A percentile compares a stretch with the other conserved stretches of the same genome.
Conservation (phyloP, 495 filamentous ascomycete genomes). For the Cudoniella acicularis region DNA sequence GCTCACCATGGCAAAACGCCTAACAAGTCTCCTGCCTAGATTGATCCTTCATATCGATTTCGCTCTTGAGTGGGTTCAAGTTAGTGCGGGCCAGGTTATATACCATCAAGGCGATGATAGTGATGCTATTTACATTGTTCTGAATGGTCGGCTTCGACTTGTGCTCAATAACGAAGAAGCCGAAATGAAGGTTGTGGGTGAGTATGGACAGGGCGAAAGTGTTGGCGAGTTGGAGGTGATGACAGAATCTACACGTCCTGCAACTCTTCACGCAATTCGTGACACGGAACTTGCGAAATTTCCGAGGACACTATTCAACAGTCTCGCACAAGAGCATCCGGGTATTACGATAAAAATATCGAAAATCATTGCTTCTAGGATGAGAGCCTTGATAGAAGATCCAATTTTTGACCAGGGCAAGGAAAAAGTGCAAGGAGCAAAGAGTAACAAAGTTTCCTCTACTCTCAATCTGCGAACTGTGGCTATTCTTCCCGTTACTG, state of each 20-base stretch:
- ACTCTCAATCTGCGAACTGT: conserved; percentile 91
- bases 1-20: conserved; percentile 88
- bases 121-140: conserved; percentile 95
- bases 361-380: conserved; percentile 94
- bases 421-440: conserved; percentile 44
- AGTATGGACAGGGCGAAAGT: conserved; percentile 96
- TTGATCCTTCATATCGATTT: conserved; percentile 96
- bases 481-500: conserved; percentile 84
- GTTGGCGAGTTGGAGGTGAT: conserved; percentile 96
- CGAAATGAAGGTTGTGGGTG: conserved; percentile 83
- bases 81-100: conserved; percentile 89
- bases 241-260: conserved; percentile 85
- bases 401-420: conserved; percentile 61
- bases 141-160: conserved; percentile 84
- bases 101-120: conserved; percentile 94
- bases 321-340: conserved; percentile 91
- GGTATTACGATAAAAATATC: conserved; percentile 99
- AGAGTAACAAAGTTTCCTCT: conserved; percentile 71
- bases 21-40: conserved; percentile 86
- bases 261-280: conserved; percentile 90
- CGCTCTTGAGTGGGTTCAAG: conserved; percentile 95
- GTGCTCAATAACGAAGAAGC: conserved; percentile 75
- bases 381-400: conserved; percentile 83
- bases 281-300: conserved; percentile 97
- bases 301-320: conserved; percentile 94